Evolutionary conservation across 2,329 filamentous ascomycete genomes (phyloP).

Genomic region (Thermoascus crustaceus): DNA sequence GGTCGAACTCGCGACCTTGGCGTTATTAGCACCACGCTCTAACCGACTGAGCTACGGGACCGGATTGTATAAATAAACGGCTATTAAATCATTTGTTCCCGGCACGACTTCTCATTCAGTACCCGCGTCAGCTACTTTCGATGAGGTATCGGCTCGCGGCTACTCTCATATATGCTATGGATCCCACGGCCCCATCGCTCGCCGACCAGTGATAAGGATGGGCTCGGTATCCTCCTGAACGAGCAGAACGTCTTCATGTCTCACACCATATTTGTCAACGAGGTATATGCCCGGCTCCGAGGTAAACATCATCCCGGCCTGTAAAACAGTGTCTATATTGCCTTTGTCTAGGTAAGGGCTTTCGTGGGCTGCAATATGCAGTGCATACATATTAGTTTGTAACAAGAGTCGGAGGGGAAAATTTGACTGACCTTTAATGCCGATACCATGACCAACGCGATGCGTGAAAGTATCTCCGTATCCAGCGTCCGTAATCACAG

Average conservation of each 20-base stretch:
- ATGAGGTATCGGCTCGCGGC: no score
- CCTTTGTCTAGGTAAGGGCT: slow-evolving; percentile 58
- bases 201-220: slow-evolving; percentile 47
- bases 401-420: neutral
- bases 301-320: slow-evolving; percentile 55
- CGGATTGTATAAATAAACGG: no score
- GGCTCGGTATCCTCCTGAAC: slow-evolving; percentile 47
- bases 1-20: no score
- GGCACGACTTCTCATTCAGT: no score
- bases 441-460: slow-evolving; percentile 56
- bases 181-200: slow-evolving; percentile 47
- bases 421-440: slow-evolving; percentile 48
- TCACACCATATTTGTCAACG: slow-evolving; percentile 51
- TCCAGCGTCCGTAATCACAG: slow-evolving; percentile 49
- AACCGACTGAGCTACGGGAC: no score
- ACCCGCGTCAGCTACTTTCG: no score
- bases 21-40: no score
- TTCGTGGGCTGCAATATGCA: slow-evolving; percentile 41
- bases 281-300: slow-evolving; percentile 58
- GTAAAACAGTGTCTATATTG: slow-evolving; percentile 42
- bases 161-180: slow-evolving; percentile 24
- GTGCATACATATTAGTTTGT: neutral
- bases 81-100: no score
- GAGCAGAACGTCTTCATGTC: slow-evolving; percentile 55
- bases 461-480: slow-evolving; percentile 55